Evolutionary conservation across 192 early-diverging fungal species (phyloP), one percentile per base, ranked within the genome.

Genomic region (Spinellus fusiger): DNA sequence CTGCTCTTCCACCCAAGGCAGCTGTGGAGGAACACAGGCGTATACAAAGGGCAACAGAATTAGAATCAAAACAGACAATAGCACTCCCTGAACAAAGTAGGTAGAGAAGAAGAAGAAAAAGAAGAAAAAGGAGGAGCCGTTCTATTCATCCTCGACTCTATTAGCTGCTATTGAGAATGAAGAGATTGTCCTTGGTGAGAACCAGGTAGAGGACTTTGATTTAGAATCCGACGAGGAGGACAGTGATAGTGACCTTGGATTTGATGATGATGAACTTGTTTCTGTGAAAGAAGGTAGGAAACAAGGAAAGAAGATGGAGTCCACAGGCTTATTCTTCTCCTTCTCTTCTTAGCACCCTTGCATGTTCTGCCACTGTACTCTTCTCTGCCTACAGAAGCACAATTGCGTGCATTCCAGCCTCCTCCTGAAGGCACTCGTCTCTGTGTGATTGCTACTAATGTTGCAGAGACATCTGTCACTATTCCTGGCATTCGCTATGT

Each of bases 361-460:
- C 83, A 98, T 49, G 91, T 99, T 15, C 79, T 99, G 46, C 97
- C 97, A 28, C 83, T 99, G n/a, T 98, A 99, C 74, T 97, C 96
- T 37, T 78, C 95, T 26, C 75, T 99, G 29, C 89, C 96, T 2
- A 92, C 94, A 0, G 86, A 83, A 8, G 89, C 90, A 46, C 97
- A 99, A 74, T 76, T 98, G 71, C 78, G 84, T 32, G 93, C 98
- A 2, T 99, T 99, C 77, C 82, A 92, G 49, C 73, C 83, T 10
- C 89, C 91, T 33, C 96, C 97, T 7, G 76, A 85, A 15, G 95
- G 95, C 32, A 84, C 85, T 15, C 84, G 97, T 13, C 76, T 98
- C 18, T 93, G 93, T 66, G 93, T 99, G 10, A 80, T 99, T 16
- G 95, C 95, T 5, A 99, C 96, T 49, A 98, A 99, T 66, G 93